Base-by-base conservation (phyloP, 768 basidiomycete genomes). In the Trametes coccinea region DNA sequence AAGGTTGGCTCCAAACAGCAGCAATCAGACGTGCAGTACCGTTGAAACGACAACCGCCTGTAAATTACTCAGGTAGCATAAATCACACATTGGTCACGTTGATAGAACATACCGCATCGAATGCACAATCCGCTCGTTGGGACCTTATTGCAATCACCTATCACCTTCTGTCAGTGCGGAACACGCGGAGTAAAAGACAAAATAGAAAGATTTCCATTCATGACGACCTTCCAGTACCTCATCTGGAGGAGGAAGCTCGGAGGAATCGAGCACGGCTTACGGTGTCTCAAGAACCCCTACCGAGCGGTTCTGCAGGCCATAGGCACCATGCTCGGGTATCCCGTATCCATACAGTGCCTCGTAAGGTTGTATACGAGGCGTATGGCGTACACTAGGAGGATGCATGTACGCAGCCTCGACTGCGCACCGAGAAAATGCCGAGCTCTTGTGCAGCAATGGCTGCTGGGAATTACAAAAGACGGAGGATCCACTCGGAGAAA, bases 361-460 rank as follows among this genome's bases (percentile, higher is more conserved):
- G n/a, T 6, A 27, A 37, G 43, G 49, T 50, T 62, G 54, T 34
- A 62, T 56, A 56, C 55, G 61, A 50, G 55, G 11, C 13, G 27
- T 48, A 47, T 56, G 45, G 49, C 52, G 49, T 33, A 39, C 13
- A 16, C 29, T 54, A 45, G 34, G 55, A 46, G 50, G 44, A 27
- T 46, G 14, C 34, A 39, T 6, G 61, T 52, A 30, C 44, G 55
- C 43, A 27, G 49, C 40, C 44, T 22, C 51, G 34, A 54, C 44
- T 45, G 55, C 54, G 55, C 61, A 52, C 61, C 61, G 61, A 62
- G 49, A 62, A 56, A 56, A 56, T 62, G 44, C 61, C 61, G 61
- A 53, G 49, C 51, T 33, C 48, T 50, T 52, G 41, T 31, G 11
- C 57, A 44, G 34, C 49, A 44, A 30, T 16, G 31, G 49, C 49